A percentile compares a stretch with the other conserved stretches of the same genome.
These are phyloP conservation scores for Boletus pseudopeckii DNA, from an alignment of 768 basidiomycete species.

Conservation along the genomic window DNA sequence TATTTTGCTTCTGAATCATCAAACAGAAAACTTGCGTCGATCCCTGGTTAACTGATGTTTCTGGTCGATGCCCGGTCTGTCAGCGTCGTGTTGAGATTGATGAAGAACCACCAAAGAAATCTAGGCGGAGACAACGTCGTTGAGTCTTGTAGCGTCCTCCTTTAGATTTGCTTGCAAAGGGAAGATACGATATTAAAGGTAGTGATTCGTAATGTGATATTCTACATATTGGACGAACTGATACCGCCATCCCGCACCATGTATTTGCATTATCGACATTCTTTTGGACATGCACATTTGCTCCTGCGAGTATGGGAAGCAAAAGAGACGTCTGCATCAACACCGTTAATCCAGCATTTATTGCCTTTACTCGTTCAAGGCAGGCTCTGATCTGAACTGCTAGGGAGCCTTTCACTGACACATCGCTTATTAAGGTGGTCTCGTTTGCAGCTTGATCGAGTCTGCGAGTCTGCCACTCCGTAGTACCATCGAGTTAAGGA, in stretches of 20 bases:
- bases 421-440: constrained; percentile 20
- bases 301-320: neutral
- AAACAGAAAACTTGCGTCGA: constrained; percentile 81
- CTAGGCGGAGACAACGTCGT: constrained; percentile 22
- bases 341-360: neutral
- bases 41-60: constrained; percentile 83
- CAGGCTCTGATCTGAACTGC: neutral
- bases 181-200: constrained; percentile 28
- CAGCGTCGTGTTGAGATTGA: constrained; percentile 66
- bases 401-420: neutral
- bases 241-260: constrained; percentile 19
- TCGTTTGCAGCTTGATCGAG: neutral
- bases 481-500: neutral
- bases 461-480: neutral
- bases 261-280: constrained; percentile 26
- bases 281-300: constrained; percentile 15
- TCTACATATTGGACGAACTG: constrained; percentile 29
- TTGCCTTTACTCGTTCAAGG: neutral
- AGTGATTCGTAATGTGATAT: constrained; percentile 31
- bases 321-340: neutral
- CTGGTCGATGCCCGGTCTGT: constrained; percentile 85
- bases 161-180: constrained; percentile 4
- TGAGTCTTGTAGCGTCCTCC: constrained; percentile 10
- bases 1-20: constrained; percentile 1
- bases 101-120: constrained; percentile 35